phyloP scores from a whole-genome alignment of 2,329 filamentous ascomycete genomes.

The Monilinia laxa region DNA sequence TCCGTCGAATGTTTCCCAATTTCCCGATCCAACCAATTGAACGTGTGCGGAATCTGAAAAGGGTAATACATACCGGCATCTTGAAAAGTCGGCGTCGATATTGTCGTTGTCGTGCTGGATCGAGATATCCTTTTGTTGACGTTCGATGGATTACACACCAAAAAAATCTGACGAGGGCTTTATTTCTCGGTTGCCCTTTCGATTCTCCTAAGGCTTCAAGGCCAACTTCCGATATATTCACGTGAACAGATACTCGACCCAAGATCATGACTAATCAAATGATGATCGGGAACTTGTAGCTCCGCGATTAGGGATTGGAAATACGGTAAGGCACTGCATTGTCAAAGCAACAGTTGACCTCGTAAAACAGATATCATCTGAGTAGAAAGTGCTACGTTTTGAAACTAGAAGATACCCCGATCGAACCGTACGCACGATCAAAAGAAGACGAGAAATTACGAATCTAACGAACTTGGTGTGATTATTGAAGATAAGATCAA shows the following conservation, averaged over 20 bases:
- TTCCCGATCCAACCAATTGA: background rate
- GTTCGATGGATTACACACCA: conserved; percentile 15
- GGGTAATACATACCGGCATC: conserved; percentile 52
- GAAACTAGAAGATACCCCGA: background rate
- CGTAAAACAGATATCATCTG: conserved; percentile 17
- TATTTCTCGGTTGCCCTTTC: conserved; percentile 23
- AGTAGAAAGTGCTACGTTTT: conserved; percentile 14
- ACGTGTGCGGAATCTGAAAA: background rate
- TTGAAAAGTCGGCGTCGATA: conserved; percentile 46
- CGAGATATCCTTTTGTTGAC: conserved; percentile 7
- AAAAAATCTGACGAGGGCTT: conserved; percentile 25
- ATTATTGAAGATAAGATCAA: conserved; percentile 13
- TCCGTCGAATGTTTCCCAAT: conserved; percentile 1
- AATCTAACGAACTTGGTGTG: background rate
- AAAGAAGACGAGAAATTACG: background rate
- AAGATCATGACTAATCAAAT: conserved; percentile 22
- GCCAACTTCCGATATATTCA: background rate
- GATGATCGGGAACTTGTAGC: conserved; percentile 8
- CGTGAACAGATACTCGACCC: background rate
- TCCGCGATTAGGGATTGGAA: conserved; percentile 19
- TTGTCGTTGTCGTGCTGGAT: conserved; percentile 24
- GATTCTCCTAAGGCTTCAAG: background rate
- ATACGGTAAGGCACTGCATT: conserved; percentile 18
- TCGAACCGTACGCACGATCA: background rate
- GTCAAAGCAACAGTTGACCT: conserved; percentile 22